Percentiles rank a stretch among this genome's conserved stretches.
phyloP scores from a whole-genome alignment of 371 early-diverging fungal genomes.

The Syncephalastrum sp. region DNA sequence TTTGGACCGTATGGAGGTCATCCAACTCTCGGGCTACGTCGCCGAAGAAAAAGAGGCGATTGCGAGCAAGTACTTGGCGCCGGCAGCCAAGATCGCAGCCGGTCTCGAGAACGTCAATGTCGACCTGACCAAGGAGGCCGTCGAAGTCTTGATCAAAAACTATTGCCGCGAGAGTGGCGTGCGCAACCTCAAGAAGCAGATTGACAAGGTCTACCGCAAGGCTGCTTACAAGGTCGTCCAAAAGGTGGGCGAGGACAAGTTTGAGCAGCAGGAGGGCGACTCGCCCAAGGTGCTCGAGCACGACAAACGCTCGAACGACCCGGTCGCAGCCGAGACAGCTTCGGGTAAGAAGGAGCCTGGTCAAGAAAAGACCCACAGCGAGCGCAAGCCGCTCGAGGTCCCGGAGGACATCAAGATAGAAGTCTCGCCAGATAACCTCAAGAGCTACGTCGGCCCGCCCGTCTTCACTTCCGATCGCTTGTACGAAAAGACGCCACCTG shows the following conservation, averaged over 20 bases:
- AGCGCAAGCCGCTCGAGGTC: conserved; percentile 50
- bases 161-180: conserved; percentile 98
- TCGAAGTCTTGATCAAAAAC: conserved; percentile 80
- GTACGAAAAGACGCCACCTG: conserved; percentile 87
- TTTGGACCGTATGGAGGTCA: conserved; percentile 97
- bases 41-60: conserved; percentile 98
- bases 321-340: conserved; percentile 5
- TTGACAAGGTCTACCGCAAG: conserved; percentile 96
- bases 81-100: conserved; percentile 74
- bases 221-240: conserved; percentile 89
- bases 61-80: conserved; percentile 85
- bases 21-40: conserved; percentile 93
- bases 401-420: conserved; percentile 59
- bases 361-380: conserved; percentile 18
- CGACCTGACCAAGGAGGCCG: conserved; percentile 68
- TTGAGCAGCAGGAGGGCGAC: conserved; percentile 16
- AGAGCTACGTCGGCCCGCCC: conserved; percentile 92
- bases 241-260: conserved; percentile 48
- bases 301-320: conserved; percentile 15
- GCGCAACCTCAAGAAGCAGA: conserved; percentile 94
- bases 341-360: conserved; percentile 23
- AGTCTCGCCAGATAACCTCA: conserved; percentile 69
- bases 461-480: conserved; percentile 87
- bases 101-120: conserved; percentile 81
- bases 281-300: conserved; percentile 9